Conservation (phyloP, 164 flowering plant species). For the Paratinospora sagittata region DNA sequence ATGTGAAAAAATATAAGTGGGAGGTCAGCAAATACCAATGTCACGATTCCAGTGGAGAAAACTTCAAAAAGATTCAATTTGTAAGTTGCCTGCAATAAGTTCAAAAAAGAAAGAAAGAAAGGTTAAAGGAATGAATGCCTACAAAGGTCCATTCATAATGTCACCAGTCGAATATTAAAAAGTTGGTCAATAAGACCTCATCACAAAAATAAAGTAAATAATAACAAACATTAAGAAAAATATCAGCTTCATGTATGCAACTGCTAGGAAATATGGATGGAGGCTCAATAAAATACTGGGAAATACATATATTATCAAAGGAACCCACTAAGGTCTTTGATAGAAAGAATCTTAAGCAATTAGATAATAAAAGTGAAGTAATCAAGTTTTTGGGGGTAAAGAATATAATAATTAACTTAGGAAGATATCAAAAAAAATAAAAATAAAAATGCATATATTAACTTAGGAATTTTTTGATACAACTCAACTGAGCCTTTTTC, state of each 20-base stretch:
- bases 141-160: neutral
- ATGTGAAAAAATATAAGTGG: neutral
- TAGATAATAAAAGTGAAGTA: too few species aligned
- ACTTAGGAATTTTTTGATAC: too few species aligned
- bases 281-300: neutral
- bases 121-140: neutral
- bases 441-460: too few species aligned
- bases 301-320: too few species aligned
- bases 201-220: neutral
- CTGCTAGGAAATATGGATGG: neutral
- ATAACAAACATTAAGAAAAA: neutral
- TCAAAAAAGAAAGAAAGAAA: neutral
- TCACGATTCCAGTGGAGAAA: conserved; percentile 14
- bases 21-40: conserved; percentile 12
- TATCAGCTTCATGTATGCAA: neutral
- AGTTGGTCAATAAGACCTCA: neutral
- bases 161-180: neutral
- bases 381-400: too few species aligned
- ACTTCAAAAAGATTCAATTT: conserved; percentile 16
- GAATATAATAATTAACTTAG: too few species aligned
- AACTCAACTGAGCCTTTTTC: too few species aligned
- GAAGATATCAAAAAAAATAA: too few species aligned
- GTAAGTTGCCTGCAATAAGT: conserved; percentile 20
- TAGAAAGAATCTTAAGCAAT: neutral
- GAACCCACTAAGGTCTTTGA: neutral